These are phyloP conservation scores for Primulina eburnea DNA, from an alignment of 257 asterid genomes.

Conservation along the genomic window DNA sequence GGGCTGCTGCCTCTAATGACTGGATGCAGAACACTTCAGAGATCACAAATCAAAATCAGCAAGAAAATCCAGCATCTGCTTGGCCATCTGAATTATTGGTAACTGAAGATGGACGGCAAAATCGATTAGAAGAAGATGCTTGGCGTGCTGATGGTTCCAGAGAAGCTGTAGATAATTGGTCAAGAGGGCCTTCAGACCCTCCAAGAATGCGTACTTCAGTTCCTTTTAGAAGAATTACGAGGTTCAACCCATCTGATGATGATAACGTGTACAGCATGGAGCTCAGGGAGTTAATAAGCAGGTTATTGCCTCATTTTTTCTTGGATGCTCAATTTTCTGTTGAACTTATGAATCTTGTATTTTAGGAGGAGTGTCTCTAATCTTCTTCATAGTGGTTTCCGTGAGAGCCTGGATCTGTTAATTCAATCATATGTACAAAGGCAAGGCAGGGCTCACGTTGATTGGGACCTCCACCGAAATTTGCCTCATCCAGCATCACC, in stretches of 20 bases:
- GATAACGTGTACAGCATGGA: slow-evolving; percentile 36
- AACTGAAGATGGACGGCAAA: slow-evolving; percentile 43
- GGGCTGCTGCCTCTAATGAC: slow-evolving; percentile 34
- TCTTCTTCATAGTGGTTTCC: slow-evolving; percentile 92
- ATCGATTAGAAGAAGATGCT: slow-evolving; percentile 44
- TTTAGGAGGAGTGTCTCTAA: slow-evolving; percentile 95
- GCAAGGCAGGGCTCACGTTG: slow-evolving; percentile 67
- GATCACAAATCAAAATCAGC: slow-evolving; percentile 40
- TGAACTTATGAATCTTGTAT: slow-evolving; percentile 18
- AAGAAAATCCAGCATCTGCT: slow-evolving; percentile 37
- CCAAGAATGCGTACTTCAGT: slow-evolving; percentile 65
- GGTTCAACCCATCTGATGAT: not conserved
- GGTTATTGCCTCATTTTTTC: slow-evolving; percentile 41
- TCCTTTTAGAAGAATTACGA: slow-evolving; percentile 47
- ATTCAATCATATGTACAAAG: slow-evolving; percentile 83
- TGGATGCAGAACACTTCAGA: slow-evolving; percentile 37
- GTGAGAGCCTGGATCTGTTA: slow-evolving; percentile 85
- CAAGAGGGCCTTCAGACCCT: slow-evolving; percentile 72
- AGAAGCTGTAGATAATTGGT: slow-evolving; percentile 70
- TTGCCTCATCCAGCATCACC: slow-evolving; percentile 76
- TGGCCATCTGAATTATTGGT: slow-evolving; percentile 51
- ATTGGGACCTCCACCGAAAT: slow-evolving; percentile 78
- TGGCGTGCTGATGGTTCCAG: slow-evolving; percentile 58
- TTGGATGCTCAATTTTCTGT: slow-evolving; percentile 14
- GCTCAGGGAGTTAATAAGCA: slow-evolving; percentile 35